Evolutionary conservation across 345 rosid species (phyloP).

Genomic region (Isatis tinctoria): DNA sequence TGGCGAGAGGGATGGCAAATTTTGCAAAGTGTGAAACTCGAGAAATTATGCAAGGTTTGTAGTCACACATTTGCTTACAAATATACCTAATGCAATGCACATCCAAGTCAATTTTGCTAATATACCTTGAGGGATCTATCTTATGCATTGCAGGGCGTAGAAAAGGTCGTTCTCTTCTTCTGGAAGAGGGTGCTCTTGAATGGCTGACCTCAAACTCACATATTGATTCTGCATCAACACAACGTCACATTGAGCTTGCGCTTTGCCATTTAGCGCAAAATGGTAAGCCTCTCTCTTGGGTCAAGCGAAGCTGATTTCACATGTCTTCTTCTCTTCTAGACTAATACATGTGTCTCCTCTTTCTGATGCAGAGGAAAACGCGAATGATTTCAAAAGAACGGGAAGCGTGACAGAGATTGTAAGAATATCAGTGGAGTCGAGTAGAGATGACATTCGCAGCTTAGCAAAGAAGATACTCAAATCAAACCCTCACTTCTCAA

Average conservation of each 20-base stretch:
- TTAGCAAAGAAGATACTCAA: slow-evolving; percentile 81
- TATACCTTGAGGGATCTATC: slow-evolving; percentile 3
- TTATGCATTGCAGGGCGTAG: slow-evolving; percentile 55
- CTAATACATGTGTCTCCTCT: not conserved
- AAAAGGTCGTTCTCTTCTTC: slow-evolving; percentile 71
- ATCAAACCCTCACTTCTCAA: slow-evolving; percentile 42
- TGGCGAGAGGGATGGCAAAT: slow-evolving; percentile 94
- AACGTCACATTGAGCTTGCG: slow-evolving; percentile 83
- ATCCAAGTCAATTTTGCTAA: not conserved
- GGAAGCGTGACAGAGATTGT: slow-evolving; percentile 62
- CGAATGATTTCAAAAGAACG: slow-evolving; percentile 48
- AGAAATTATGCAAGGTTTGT: slow-evolving; percentile 63
- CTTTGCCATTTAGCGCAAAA: slow-evolving; percentile 96
- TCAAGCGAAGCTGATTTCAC: not conserved
- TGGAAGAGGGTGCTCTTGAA: slow-evolving; percentile 74
- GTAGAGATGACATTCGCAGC: slow-evolving; percentile 80
- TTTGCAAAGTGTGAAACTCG: slow-evolving; percentile 97
- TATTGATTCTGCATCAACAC: slow-evolving; percentile 53
- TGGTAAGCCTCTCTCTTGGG: slow-evolving; percentile 37
- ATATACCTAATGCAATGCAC: not conserved
- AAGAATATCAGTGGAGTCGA: slow-evolving; percentile 69
- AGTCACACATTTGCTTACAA: slow-evolving; percentile 5
- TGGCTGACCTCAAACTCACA: slow-evolving; percentile 67
- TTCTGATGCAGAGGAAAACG: slow-evolving; percentile 60
- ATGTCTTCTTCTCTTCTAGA: not conserved